These are phyloP conservation scores for Agrocybe praecox DNA, from an alignment of 768 basidiomycete species.

Conservation along the genomic window DNA sequence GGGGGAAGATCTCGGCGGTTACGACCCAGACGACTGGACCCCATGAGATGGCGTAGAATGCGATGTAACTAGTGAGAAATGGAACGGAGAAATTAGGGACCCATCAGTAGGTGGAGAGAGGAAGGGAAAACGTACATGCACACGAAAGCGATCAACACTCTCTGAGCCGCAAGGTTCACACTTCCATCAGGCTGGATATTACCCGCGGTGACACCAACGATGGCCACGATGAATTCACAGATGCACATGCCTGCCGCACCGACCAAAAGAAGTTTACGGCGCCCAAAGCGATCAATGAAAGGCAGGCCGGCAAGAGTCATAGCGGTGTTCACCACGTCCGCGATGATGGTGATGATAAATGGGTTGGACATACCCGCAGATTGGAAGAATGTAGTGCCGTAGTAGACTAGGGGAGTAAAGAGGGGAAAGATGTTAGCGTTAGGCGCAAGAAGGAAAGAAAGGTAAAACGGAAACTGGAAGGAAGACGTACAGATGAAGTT, in stretches of 20 bases:
- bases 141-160: slow-evolving; percentile 59
- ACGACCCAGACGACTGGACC: slow-evolving; percentile 70
- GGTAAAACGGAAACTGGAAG: neutral
- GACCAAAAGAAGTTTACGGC: slow-evolving; percentile 73
- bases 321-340: slow-evolving; percentile 72
- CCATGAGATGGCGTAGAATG: slow-evolving; percentile 61
- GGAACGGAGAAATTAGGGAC: too few relatives aligned
- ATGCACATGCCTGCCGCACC: slow-evolving; percentile 82
- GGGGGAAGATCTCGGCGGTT: slow-evolving; percentile 79
- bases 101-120: neutral
- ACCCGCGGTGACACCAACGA: slow-evolving; percentile 41
- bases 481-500: slow-evolving; percentile 40
- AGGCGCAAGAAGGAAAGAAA: too few relatives aligned
- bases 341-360: slow-evolving; percentile 58
- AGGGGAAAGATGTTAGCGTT: neutral
- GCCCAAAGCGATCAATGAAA: slow-evolving; percentile 79
- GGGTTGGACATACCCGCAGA: slow-evolving; percentile 53
- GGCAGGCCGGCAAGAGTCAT: slow-evolving; percentile 80
- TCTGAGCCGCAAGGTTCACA: slow-evolving; percentile 47
- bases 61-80: slow-evolving; percentile 19
- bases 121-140: slow-evolving; percentile 42
- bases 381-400: slow-evolving; percentile 52
- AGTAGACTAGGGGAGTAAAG: neutral
- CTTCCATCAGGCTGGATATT: slow-evolving; percentile 7
- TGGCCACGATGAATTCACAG: slow-evolving; percentile 75